Conservation (phyloP, 73 alveolate species). For the Diophrys appendiculata region DNA sequence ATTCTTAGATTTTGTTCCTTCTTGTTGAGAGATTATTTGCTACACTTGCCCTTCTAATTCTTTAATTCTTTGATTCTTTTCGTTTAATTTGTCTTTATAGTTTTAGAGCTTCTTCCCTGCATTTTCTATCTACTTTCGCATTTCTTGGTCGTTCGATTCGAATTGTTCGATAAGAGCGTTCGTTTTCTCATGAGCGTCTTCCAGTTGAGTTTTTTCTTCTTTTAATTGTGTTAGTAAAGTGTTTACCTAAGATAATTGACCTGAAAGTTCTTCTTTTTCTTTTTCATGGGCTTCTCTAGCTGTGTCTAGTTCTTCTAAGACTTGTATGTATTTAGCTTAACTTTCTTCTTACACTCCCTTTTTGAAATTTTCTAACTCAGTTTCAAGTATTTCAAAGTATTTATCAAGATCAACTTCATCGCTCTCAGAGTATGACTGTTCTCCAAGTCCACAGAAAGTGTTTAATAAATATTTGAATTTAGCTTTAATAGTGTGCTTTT, state of each 20-base stretch:
- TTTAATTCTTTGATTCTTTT: background rate
- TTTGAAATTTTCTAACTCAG: slow-evolving; percentile 13
- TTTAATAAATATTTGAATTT: slow-evolving; percentile 55
- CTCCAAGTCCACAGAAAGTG: slow-evolving; percentile 33
- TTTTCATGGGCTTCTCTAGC: background rate
- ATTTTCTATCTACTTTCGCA: background rate
- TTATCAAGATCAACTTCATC: slow-evolving; percentile 62
- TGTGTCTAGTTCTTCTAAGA: slow-evolving; percentile 18
- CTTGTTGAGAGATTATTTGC: no score
- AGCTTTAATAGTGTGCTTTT: slow-evolving; percentile 67
- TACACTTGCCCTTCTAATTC: background rate
- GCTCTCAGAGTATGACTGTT: slow-evolving; percentile 50
- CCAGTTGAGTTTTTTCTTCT: slow-evolving; percentile 2
- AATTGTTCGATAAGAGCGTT: background rate
- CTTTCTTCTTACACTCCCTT: slow-evolving; percentile 20
- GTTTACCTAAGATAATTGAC: background rate
- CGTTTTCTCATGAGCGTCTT: background rate
- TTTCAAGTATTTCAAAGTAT: slow-evolving; percentile 48
- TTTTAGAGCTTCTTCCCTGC: background rate
- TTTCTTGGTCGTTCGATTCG: background rate
- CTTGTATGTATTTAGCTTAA: background rate
- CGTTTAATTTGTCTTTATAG: background rate
- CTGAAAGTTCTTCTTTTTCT: background rate
- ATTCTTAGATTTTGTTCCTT: no score
- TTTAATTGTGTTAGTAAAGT: background rate